phyloP scores from a whole-genome alignment of 495 filamentous ascomycete genomes.

The Penicillium lagena region DNA sequence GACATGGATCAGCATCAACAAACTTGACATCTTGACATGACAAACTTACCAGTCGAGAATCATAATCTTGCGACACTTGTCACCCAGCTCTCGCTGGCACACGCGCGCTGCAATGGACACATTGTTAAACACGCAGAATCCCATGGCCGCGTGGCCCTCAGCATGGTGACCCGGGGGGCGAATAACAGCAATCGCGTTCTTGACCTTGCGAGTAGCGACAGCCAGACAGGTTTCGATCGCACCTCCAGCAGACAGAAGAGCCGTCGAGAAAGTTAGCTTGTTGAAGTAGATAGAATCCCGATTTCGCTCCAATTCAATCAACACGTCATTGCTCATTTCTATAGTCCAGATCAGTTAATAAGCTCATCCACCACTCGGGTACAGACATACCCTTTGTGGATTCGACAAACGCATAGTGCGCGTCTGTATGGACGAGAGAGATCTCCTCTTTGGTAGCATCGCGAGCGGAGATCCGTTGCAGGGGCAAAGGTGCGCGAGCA shows the following conservation, averaged over 20 bases:
- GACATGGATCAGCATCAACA: slow-evolving; percentile 17
- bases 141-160: slow-evolving; percentile 74
- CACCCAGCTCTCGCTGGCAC: slow-evolving; percentile 69
- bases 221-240: slow-evolving; percentile 90
- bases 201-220: slow-evolving; percentile 71
- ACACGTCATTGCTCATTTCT: slow-evolving; percentile 52
- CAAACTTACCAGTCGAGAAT: slow-evolving; percentile 89
- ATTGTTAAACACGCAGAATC: slow-evolving; percentile 97
- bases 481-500: slow-evolving; percentile 49
- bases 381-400: slow-evolving; percentile 44
- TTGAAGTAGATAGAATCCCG: slow-evolving; percentile 90
- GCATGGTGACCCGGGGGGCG: slow-evolving; percentile 95
- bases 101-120: slow-evolving; percentile 83
- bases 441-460: slow-evolving; percentile 72
- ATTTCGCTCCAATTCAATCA: slow-evolving; percentile 56
- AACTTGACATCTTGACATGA: background rate
- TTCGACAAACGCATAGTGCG: slow-evolving; percentile 73
- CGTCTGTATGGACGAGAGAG: slow-evolving; percentile 62
- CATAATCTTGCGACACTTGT: slow-evolving; percentile 76
- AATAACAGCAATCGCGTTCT: slow-evolving; percentile 92
- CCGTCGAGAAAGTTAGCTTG: slow-evolving; percentile 68
- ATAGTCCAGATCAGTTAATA: slow-evolving; percentile 8
- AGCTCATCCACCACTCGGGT: background rate
- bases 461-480: slow-evolving; percentile 71
- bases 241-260: slow-evolving; percentile 81